Conservation (phyloP, 2,329 filamentous ascomycete genomes). For the Coniochaeta ligniaria region DNA sequence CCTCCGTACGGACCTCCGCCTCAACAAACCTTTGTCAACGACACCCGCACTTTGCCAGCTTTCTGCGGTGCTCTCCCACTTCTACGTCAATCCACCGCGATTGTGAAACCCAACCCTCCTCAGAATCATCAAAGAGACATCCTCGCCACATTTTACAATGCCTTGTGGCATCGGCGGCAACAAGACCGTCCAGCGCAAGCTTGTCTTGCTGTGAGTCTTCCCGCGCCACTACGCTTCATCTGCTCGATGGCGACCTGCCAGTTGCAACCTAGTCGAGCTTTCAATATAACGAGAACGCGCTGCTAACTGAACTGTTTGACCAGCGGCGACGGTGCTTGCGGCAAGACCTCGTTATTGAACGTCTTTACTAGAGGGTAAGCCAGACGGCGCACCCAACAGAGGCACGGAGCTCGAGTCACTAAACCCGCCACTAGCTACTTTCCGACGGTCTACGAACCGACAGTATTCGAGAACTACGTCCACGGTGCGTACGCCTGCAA, state of each 20-base stretch:
- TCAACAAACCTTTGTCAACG: neutral
- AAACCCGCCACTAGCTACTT: conserved; percentile 62
- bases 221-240: conserved; percentile 1
- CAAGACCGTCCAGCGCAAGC: conserved; percentile 90
- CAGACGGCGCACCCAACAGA: neutral
- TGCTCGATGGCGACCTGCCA: neutral
- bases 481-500: conserved; percentile 57
- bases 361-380: conserved; percentile 95
- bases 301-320: conserved; percentile 5
- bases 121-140: neutral
- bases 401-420: conserved; percentile 1
- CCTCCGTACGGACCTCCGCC: too few relatives aligned
- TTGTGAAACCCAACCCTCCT: neutral
- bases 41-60: neutral
- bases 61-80: neutral
- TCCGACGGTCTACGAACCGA: conserved; percentile 96
- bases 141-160: conserved; percentile 18
- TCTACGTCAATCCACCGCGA: neutral
- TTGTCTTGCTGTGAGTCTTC: conserved; percentile 73
- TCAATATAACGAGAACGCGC: conserved; percentile 1
- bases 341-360: conserved; percentile 94
- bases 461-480: conserved; percentile 98
- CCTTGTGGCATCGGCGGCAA: conserved; percentile 58
- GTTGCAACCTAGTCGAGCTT: too few relatives aligned
- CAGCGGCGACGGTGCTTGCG: conserved; percentile 91